Base-by-base conservation (phyloP, 345 rosid species). In the Excoecaria agallocha region DNA sequence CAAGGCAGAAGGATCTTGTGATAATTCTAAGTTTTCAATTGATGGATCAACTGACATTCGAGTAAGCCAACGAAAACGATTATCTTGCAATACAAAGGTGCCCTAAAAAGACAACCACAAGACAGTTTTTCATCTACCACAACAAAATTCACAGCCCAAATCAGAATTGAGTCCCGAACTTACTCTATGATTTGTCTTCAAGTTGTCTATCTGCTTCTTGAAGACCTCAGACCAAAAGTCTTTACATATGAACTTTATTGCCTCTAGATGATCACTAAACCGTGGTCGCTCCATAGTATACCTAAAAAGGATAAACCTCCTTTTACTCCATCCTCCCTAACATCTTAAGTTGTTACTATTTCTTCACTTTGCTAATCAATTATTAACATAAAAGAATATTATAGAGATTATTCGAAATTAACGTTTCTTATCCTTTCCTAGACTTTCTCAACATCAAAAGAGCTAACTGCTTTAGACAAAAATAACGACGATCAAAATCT, bases 151-250 rank as follows among this genome's bases (percentile, higher is more conserved):
- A 16, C 30, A 19, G 12, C 30, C 15, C 19, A 49, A 22, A 41
- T 17, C 20, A 45, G 37, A 39, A 38, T 16, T 19, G 22, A 54
- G 24, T 24, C 4, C 48, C 8, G 41, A 30, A 68, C 82, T 74
- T 80, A 95, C 99, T 83, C 91, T 87, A 72, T 95, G 98, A 70
- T 95, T 95, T 22, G 99, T 95, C 86, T 95, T 95, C 85, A 95
- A 75, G 80, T 93, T 96, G 83, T 96, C 98, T 1, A 93, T 96
- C 87, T 93, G 98, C 86, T 96, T 95, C 91, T 95, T 95, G 86
- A 95, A 95, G 67, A 95, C 73, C 84, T 93, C 98, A 3, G 96
- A 90, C 99, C 99, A 95, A 83, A 95, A 95, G 75, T 95, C 99
- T 82, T 95, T 95, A 89, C 98, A 95, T 72, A 95, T 95, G 86